Conservation (phyloP, 768 basidiomycete genomes). For the Macrolepiota albuminosa region DNA sequence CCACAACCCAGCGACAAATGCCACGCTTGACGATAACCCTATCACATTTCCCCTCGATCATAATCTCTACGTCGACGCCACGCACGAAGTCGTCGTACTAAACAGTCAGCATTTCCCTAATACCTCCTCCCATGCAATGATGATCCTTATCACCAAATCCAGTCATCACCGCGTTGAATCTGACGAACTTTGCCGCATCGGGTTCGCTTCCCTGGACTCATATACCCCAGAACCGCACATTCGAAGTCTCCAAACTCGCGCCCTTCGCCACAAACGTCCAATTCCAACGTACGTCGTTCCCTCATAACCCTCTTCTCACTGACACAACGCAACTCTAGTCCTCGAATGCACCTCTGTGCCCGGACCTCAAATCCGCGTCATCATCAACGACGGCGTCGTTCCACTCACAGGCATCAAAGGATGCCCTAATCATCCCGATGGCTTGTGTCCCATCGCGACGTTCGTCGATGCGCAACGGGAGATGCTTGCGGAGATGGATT, state of each 20-base stretch:
- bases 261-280: constrained; percentile 89
- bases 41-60: constrained; percentile 69
- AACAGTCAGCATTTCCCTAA: constrained; percentile 42
- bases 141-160: background rate
- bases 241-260: constrained; percentile 70
- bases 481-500: constrained; percentile 63
- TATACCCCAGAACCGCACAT: constrained; percentile 58
- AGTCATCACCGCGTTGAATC: constrained; percentile 84
- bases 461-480: constrained; percentile 70
- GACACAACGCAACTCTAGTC: constrained; percentile 34
- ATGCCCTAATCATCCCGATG: constrained; percentile 67
- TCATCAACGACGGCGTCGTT: constrained; percentile 84
- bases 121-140: too few species aligned
- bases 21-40: constrained; percentile 66
- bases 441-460: constrained; percentile 70
- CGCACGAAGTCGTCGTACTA: constrained; percentile 84
- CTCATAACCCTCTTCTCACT: background rate
- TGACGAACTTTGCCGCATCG: constrained; percentile 66
- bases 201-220: constrained; percentile 76
- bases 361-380: constrained; percentile 68
- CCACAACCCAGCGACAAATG: constrained; percentile 82
- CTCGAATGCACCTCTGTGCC: constrained; percentile 49
- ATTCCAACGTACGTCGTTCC: constrained; percentile 64
- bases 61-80: constrained; percentile 81
- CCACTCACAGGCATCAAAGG: constrained; percentile 76